A percentile compares a stretch with the other conserved stretches of the same genome.
Conservation (phyloP, 176 grass and related monocot genomes). For the Cenchrus fungigraminus region DNA sequence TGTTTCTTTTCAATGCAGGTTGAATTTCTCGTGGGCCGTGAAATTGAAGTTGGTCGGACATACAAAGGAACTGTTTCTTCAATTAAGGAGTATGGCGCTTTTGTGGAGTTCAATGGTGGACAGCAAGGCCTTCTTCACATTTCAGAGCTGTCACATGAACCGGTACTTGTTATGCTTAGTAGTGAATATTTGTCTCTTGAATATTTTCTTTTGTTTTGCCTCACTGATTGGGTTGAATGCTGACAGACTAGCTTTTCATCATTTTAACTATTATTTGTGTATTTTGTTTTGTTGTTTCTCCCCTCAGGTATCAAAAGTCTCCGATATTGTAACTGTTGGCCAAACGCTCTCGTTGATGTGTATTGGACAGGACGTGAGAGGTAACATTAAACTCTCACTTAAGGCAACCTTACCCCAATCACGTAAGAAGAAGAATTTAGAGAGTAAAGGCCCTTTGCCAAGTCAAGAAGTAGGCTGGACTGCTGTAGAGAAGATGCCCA, state of each 20-base stretch:
- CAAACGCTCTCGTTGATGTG: conserved; percentile 80
- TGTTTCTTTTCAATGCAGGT: conserved; percentile 50
- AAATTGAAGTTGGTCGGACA: conserved; percentile 80
- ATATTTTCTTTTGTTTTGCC: neutral
- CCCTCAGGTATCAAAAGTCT: conserved; percentile 78
- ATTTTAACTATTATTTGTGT: conserved; percentile 28
- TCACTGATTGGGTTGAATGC: conserved; percentile 17
- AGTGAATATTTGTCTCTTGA: conserved; percentile 2
- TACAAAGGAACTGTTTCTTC: conserved; percentile 88
- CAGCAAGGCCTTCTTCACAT: conserved; percentile 97
- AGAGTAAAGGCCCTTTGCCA: conserved; percentile 36
- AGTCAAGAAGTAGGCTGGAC: conserved; percentile 57
- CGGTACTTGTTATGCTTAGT: conserved; percentile 35
- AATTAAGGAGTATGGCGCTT: conserved; percentile 96
- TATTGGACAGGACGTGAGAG: conserved; percentile 87
- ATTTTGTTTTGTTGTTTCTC: conserved; percentile 31
- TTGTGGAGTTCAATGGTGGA: conserved; percentile 98
- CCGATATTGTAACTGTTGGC: conserved; percentile 84
- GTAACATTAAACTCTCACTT: conserved; percentile 92
- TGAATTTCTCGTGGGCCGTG: conserved; percentile 85
- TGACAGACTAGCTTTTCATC: conserved; percentile 25
- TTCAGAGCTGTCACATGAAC: conserved; percentile 91
- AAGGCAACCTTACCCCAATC: conserved; percentile 67
- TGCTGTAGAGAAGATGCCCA: conserved; percentile 52
- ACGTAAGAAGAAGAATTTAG: conserved; percentile 42